These are phyloP conservation scores for Casuarina equisetifolia DNA, from an alignment of 306 rosid genomes.

Conservation along the genomic window DNA sequence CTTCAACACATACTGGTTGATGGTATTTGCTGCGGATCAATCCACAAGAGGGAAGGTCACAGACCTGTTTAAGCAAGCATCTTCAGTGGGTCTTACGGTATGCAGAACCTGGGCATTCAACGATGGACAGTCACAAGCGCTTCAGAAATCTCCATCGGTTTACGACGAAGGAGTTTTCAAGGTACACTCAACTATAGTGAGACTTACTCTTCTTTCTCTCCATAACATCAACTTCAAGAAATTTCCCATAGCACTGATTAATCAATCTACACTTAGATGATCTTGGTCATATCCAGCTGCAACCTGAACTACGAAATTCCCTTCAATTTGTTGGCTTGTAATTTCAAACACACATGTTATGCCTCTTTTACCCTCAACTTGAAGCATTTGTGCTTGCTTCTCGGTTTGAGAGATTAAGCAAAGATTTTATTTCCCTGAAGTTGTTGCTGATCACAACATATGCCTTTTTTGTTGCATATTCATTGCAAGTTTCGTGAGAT, in stretches of 20 bases:
- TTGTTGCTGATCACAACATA: background rate
- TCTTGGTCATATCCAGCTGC: background rate
- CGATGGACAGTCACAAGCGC: conserved; percentile 96
- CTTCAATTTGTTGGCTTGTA: background rate
- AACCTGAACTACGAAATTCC: background rate
- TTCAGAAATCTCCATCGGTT: conserved; percentile 76
- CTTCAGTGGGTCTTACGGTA: conserved; percentile 77
- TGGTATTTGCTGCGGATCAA: conserved; percentile 85
- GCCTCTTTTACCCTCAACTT: background rate
- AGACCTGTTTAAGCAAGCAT: conserved; percentile 70
- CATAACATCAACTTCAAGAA: background rate
- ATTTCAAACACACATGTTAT: background rate
- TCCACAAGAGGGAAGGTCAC: conserved; percentile 88
- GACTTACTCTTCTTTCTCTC: background rate
- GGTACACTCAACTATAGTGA: conserved; percentile 33
- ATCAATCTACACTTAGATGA: background rate
- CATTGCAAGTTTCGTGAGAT: too few species aligned
- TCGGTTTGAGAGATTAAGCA: background rate
- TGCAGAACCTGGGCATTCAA: conserved; percentile 99
- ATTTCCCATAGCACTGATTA: background rate
- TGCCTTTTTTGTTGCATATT: too few species aligned
- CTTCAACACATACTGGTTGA: conserved; percentile 94
- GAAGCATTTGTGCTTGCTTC: background rate
- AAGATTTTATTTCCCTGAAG: background rate
- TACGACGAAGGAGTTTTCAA: conserved; percentile 83